phyloP scores from a whole-genome alignment of 2,329 filamentous ascomycete genomes.

The Penicillium digitatum region DNA sequence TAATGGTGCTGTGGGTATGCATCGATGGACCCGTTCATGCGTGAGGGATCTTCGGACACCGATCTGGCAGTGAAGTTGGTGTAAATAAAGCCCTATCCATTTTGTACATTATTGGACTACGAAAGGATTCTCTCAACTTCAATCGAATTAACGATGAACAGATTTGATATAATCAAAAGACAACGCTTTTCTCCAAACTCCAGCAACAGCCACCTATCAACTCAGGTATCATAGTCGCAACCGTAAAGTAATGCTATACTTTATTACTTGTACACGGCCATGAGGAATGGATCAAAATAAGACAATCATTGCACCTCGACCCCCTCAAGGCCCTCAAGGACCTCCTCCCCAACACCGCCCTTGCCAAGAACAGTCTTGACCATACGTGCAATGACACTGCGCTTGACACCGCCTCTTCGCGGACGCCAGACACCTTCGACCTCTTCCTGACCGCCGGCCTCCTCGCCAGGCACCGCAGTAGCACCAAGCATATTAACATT shows the following conservation, averaged over 20 bases:
- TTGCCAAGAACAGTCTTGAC: conserved; percentile 71
- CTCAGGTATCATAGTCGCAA: background rate
- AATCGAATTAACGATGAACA: conserved; percentile 10
- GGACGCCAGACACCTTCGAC: conserved; percentile 75
- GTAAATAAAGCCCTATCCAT: background rate
- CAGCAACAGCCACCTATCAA: background rate
- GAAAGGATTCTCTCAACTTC: background rate
- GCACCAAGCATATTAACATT: conserved; percentile 53
- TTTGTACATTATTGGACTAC: conserved; percentile 15
- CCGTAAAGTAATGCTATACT: background rate
- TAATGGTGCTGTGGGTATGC: background rate
- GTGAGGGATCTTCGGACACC: background rate
- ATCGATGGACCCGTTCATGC: background rate
- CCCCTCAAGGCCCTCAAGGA: conserved; percentile 73
- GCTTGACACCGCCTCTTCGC: conserved; percentile 76
- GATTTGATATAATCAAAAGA: background rate
- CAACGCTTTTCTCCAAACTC: conserved; percentile 13
- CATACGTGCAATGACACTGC: conserved; percentile 67
- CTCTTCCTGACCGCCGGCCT: conserved; percentile 54
- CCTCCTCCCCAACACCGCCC: conserved; percentile 79
- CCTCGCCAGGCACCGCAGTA: conserved; percentile 37
- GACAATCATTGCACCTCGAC: conserved; percentile 45
- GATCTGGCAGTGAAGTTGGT: background rate
- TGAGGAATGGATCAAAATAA: background rate
- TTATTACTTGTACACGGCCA: background rate